These are phyloP conservation scores for Tephrocybe sp. DNA, from an alignment of 768 basidiomycete genomes.

Conservation along the genomic window DNA sequence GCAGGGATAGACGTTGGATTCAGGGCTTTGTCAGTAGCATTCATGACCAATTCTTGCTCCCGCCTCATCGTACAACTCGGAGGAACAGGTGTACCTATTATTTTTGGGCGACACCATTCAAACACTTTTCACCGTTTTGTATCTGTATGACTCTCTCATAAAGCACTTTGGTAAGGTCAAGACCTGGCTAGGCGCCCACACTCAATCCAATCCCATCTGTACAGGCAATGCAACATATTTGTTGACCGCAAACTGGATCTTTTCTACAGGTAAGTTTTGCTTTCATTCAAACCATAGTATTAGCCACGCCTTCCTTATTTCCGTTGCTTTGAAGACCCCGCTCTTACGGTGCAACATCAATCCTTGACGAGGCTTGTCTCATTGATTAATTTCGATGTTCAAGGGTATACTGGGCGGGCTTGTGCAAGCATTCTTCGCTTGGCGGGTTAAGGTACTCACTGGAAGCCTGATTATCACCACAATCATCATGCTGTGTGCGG, in stretches of 20 bases:
- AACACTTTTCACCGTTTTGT: constrained; percentile 38
- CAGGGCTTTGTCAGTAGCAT: constrained; percentile 37
- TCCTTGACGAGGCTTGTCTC: neutral
- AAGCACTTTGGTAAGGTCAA: constrained; percentile 37
- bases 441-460: constrained; percentile 23
- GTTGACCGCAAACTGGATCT: constrained; percentile 10
- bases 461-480: constrained; percentile 11
- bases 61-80: neutral
- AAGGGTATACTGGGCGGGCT: constrained; percentile 14
- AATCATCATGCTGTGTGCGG: constrained; percentile 12
- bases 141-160: constrained; percentile 47
- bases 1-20: constrained; percentile 44
- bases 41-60: neutral
- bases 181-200: too few species aligned
- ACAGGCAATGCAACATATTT: constrained; percentile 6
- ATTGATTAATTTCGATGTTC: neutral
- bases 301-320: neutral
- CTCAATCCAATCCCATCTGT: neutral
- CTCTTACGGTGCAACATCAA: constrained; percentile 9
- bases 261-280: constrained; percentile 8
- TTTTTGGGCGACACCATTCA: constrained; percentile 50
- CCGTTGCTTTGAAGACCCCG: constrained; percentile 5
- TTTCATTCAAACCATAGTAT: neutral
- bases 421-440: constrained; percentile 18
- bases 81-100: constrained; percentile 34